Conservation (phyloP, 2,329 filamentous ascomycete genomes). For the Aureobasidium sp. region DNA sequence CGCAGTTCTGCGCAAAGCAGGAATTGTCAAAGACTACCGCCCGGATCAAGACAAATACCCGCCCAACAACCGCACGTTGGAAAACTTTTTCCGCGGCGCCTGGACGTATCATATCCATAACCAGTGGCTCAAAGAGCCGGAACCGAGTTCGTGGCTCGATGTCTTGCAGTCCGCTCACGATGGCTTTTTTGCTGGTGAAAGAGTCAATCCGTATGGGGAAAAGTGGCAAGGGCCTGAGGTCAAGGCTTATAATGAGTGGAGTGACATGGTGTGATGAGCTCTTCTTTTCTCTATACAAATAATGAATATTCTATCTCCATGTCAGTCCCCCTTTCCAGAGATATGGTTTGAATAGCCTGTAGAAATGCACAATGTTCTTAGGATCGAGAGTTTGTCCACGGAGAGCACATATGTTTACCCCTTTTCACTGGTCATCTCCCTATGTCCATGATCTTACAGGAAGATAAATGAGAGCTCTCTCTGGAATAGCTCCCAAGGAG, state of each 20-base stretch:
- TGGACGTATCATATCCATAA: constrained; percentile 55
- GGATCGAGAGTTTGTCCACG: background rate
- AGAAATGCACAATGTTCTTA: background rate
- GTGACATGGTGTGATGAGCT: constrained; percentile 37
- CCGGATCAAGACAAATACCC: constrained; percentile 47
- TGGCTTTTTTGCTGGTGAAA: constrained; percentile 45
- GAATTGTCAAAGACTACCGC: constrained; percentile 39
- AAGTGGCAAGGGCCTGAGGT: constrained; percentile 45
- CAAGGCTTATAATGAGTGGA: constrained; percentile 44
- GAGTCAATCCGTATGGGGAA: constrained; percentile 49
- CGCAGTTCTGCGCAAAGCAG: constrained; percentile 34
- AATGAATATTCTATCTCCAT: background rate
- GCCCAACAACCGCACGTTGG: constrained; percentile 49
- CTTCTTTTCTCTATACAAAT: background rate
- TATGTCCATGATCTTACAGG: too few species aligned
- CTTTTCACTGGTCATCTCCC: background rate
- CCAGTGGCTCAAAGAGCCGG: constrained; percentile 51
- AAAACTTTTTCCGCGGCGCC: constrained; percentile 50
- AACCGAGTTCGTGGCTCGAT: constrained; percentile 50
- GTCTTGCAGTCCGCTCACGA: constrained; percentile 49
- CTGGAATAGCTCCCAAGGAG: too few species aligned
- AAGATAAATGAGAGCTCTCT: too few species aligned
- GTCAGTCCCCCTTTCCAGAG: background rate
- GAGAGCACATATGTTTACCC: background rate
- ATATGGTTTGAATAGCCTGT: background rate